Percentiles rank a stretch among this genome's conserved stretches.
phyloP scores from a whole-genome alignment of 1,139 yeast species.

The Lodderomyces parapsilosis region DNA sequence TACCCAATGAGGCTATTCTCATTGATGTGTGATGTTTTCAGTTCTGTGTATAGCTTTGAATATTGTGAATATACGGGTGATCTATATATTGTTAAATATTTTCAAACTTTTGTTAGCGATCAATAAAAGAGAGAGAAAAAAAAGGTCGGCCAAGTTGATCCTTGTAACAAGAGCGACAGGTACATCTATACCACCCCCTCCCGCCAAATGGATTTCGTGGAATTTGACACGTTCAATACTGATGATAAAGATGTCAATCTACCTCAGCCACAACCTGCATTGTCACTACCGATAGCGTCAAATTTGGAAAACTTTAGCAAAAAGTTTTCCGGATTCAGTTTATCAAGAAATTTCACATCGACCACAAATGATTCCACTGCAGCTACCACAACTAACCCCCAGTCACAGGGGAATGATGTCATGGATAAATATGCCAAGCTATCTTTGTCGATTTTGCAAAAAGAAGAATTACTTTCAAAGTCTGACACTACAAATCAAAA shows the following conservation, averaged over 20 bases:
- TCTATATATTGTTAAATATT: no score
- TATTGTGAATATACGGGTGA: neutral
- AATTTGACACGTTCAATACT: slow-evolving; percentile 35
- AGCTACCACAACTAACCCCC: slow-evolving; percentile 1
- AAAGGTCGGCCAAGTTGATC: neutral
- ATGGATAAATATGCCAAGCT: slow-evolving; percentile 42
- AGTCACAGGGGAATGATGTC: slow-evolving; percentile 16
- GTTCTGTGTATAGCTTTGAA: slow-evolving; percentile 1
- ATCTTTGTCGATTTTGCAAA: slow-evolving; percentile 24
- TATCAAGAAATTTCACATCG: slow-evolving; percentile 30
- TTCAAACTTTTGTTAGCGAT: no score
- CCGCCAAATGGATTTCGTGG: slow-evolving; percentile 41
- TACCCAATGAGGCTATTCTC: neutral
- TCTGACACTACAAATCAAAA: neutral
- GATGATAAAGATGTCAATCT: slow-evolving; percentile 21
- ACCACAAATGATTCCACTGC: slow-evolving; percentile 11
- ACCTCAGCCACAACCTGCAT: slow-evolving; percentile 49
- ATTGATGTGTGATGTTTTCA: neutral
- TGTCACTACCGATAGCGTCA: slow-evolving; percentile 41
- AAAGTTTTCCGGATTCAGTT: slow-evolving; percentile 32
- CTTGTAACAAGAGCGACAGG: no score
- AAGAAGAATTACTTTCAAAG: slow-evolving; percentile 12
- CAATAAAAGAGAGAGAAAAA: neutral
- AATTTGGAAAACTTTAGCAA: slow-evolving; percentile 40
- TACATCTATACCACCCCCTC: no score